Conservation (phyloP, 805 yeast genomes). For the Saccharomycopsis microspora region DNA sequence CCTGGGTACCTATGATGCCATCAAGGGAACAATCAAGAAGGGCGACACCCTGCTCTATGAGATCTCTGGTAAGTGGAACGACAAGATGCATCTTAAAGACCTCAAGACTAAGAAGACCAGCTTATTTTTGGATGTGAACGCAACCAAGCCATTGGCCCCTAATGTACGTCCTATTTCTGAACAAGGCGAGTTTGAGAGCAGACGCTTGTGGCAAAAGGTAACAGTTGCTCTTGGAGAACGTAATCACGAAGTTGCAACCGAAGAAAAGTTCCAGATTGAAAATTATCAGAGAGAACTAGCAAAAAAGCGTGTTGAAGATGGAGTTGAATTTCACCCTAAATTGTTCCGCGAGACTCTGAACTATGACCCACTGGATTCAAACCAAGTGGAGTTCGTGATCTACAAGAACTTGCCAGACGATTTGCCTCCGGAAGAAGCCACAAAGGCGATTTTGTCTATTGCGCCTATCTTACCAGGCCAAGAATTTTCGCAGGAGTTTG, state of each 20-base stretch:
- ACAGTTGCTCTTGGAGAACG: constrained; percentile 69
- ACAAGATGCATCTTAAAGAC: constrained; percentile 57
- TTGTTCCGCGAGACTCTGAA: constrained; percentile 44
- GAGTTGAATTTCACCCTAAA: constrained; percentile 71
- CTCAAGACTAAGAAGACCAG: constrained; percentile 34
- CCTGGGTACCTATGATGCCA: constrained; percentile 83
- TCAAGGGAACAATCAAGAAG: constrained; percentile 61
- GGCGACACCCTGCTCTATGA: constrained; percentile 49
- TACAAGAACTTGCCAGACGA: constrained; percentile 51
- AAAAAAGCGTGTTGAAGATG: constrained; percentile 63
- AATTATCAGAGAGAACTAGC: constrained; percentile 72
- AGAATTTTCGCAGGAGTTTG: constrained; percentile 47
- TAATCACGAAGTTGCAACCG: constrained; percentile 77
- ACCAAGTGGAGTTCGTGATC: constrained; percentile 51
- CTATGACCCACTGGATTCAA: constrained; percentile 22
- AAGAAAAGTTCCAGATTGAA: constrained; percentile 79
- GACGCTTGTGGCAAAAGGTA: constrained; percentile 76
- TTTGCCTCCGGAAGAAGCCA: constrained; percentile 40
- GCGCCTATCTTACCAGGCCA: constrained; percentile 86
- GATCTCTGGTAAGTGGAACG: constrained; percentile 91
- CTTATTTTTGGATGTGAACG: constrained; percentile 50
- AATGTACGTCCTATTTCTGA: constrained; percentile 65
- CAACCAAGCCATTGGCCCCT: constrained; percentile 46
- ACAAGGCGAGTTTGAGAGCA: constrained; percentile 74
- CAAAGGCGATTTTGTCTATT: constrained; percentile 44